Conservation (phyloP, 179 eudicot species). For the Gypsophila paniculata region DNA sequence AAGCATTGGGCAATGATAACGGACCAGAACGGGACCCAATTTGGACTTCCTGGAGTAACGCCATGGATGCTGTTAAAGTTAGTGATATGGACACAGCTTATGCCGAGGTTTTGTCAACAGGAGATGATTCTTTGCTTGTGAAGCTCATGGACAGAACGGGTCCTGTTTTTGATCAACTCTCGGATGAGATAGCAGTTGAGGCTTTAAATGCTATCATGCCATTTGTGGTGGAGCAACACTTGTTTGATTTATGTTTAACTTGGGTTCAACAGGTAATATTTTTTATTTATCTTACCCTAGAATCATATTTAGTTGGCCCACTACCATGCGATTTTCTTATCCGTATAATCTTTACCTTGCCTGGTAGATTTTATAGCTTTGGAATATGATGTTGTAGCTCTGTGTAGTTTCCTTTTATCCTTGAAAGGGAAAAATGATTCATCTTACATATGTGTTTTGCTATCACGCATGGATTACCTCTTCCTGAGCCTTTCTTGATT, state of each 20-base stretch:
- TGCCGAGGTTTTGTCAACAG: conserved; percentile 72
- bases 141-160: conserved; percentile 84
- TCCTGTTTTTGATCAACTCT: conserved; percentile 67
- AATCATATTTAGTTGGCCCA: background rate
- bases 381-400: background rate
- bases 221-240: conserved; percentile 63
- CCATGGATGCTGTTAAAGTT: conserved; percentile 84
- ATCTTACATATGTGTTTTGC: background rate
- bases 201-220: conserved; percentile 62
- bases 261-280: conserved; percentile 93
- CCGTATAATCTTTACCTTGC: background rate
- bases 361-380: background rate
- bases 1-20: conserved; percentile 59
- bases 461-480: background rate
- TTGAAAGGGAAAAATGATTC: background rate
- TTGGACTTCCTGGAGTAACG: conserved; percentile 87
- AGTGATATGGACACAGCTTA: conserved; percentile 89
- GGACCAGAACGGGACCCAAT: conserved; percentile 67
- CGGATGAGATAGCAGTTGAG: conserved; percentile 67
- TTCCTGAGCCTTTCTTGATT: background rate
- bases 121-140: conserved; percentile 70
- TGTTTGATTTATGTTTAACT: conserved; percentile 64
- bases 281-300: background rate
- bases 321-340: background rate
- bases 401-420: background rate